Percentiles rank a stretch among this genome's conserved stretches.
These are phyloP conservation scores for Elaphomyces granulatus DNA, from an alignment of 495 filamentous ascomycete genomes.

Conservation along the genomic window DNA sequence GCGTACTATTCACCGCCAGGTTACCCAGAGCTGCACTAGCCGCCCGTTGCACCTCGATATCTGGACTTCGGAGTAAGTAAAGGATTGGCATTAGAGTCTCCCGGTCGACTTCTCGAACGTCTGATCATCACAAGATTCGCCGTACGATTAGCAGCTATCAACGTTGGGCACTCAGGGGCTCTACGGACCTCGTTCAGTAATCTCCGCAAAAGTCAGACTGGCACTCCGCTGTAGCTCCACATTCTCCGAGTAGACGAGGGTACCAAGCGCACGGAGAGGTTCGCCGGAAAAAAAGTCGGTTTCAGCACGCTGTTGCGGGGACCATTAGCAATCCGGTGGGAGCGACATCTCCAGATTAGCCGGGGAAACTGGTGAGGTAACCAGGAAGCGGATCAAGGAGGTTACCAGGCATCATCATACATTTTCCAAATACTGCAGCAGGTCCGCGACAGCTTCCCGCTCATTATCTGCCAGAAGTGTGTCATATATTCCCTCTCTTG, in stretches of 20 bases:
- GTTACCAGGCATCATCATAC: constrained; percentile 35
- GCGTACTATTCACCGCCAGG: constrained; percentile 87
- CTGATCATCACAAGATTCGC: too few species aligned
- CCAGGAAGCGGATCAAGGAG: not conserved
- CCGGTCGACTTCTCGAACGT: constrained; percentile 90
- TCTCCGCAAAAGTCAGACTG: constrained; percentile 96
- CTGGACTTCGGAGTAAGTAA: constrained; percentile 82
- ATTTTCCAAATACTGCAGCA: constrained; percentile 91
- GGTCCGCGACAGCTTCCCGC: constrained; percentile 90
- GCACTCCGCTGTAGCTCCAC: constrained; percentile 96
- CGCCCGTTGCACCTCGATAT: constrained; percentile 94
- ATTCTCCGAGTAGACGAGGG: constrained; percentile 95
- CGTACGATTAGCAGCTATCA: too few species aligned
- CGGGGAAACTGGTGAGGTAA: not conserved
- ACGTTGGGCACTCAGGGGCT: not conserved
- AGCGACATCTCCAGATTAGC: constrained; percentile 1
- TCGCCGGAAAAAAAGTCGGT: constrained; percentile 98
- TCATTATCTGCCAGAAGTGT: constrained; percentile 91
- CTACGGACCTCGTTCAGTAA: constrained; percentile 84
- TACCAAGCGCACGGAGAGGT: constrained; percentile 87
- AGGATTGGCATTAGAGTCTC: constrained; percentile 93
- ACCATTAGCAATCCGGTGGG: constrained; percentile 1
- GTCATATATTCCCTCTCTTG: constrained; percentile 89
- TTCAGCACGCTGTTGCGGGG: constrained; percentile 57
- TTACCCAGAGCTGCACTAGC: constrained; percentile 94